Base-by-base conservation (phyloP, 768 basidiomycete species). In the Cyclocybe aegerita region DNA sequence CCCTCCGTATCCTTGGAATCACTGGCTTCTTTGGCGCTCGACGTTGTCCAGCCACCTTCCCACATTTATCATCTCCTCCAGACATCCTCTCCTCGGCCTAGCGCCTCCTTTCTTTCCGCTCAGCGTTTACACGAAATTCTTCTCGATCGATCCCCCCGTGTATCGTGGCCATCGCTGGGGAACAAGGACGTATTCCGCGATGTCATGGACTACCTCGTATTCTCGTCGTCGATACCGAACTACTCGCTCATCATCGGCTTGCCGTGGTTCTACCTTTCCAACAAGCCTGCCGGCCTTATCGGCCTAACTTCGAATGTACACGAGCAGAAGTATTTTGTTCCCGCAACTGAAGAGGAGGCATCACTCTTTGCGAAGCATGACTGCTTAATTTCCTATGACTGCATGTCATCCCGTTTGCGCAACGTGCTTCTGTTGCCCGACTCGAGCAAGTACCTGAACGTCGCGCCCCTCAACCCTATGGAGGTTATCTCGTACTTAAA, bases 131-230 rank as follows among this genome's bases (percentile, higher is more conserved):
- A 55, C 36, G 11, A 34, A 3, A 17, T 52, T 5, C 42, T 55
- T 14, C 33, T 34, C 23, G 23, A 23, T 16, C 30, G 35, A 15
- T 36, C 37, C 8, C 9, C 46, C 7, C 44, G 12, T 11, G 32
- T 14, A 16, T 9, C 15, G 7, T 40, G 39, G 16, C 23, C 51
- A 12, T 11, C 36, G 14, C 40, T 37, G 31, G 40, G 38, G 4
- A 29, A 10, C 12, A 23, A 43, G 15, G 10, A 41, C 11, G 10
- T 23, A 7, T 23, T 48, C 15, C 48, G 16, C 1, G 9, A n/a
- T 4, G 30, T 57, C 16, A 42, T 53, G 34, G 56, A 57, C 37
- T 57, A 53, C 36, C 52, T 57, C 11, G 44, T 48, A 3, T 52
- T 55, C 37, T 53, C 55, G n/a, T 15, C 39, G 2, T 39, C 33